Percentiles rank a stretch among this genome's conserved stretches.
Evolutionary conservation across 169 alveolate species (phyloP).

Genomic region (Plasmodium chabaudi): DNA sequence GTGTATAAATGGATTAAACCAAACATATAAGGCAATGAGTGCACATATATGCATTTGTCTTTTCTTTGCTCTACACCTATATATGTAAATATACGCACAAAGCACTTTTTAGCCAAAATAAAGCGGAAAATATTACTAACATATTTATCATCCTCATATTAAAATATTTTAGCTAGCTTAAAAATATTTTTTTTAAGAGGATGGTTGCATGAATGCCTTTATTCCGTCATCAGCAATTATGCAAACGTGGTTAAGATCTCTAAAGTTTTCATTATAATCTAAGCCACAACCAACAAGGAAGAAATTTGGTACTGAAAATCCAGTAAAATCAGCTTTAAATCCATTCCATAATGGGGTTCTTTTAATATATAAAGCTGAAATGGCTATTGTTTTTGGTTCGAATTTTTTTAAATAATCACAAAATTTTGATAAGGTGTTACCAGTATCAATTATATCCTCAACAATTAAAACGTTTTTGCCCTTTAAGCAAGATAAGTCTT

Average conservation of each 20-base stretch:
- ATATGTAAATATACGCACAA: too few relatives aligned
- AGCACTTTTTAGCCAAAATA: too few relatives aligned
- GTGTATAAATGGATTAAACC: too few relatives aligned
- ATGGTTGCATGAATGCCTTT: conserved; percentile 5
- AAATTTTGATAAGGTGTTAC: conserved; percentile 74
- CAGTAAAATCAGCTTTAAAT: conserved; percentile 84
- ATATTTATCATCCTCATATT: too few relatives aligned
- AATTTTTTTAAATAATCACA: conserved; percentile 75
- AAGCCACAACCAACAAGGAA: conserved; percentile 83
- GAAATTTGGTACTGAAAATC: conserved; percentile 80
- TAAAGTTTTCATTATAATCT: conserved; percentile 78
- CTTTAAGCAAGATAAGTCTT: conserved; percentile 79
- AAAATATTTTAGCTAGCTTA: neutral
- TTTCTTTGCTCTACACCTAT: too few relatives aligned
- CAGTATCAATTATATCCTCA: conserved; percentile 87
- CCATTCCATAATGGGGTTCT: conserved; percentile 79
- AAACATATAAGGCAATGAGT: too few relatives aligned
- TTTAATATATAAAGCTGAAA: conserved; percentile 66
- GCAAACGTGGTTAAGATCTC: conserved; percentile 62
- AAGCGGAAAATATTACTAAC: too few relatives aligned
- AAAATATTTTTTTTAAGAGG: neutral
- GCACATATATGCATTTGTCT: too few relatives aligned
- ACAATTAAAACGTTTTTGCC: conserved; percentile 84
- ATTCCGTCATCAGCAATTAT: conserved; percentile 47
- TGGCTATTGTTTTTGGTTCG: conserved; percentile 75